phyloP scores from a whole-genome alignment of 495 filamentous ascomycete species.

The Penicillium tannophilum region DNA sequence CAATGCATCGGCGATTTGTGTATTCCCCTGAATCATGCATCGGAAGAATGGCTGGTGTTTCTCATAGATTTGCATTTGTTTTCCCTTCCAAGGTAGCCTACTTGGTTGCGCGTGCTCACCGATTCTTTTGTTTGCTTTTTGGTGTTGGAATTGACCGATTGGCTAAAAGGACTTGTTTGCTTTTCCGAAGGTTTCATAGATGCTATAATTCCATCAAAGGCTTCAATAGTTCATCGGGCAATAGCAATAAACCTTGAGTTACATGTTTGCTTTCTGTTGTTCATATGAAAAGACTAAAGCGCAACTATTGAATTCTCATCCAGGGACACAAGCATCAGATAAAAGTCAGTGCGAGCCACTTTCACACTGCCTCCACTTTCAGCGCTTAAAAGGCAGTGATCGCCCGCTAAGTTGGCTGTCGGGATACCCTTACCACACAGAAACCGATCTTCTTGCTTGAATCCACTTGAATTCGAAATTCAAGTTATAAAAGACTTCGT shows the following conservation, averaged over 20 bases:
- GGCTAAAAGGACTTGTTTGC: neutral
- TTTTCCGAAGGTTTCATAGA: neutral
- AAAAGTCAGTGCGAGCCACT: neutral
- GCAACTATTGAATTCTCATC: neutral
- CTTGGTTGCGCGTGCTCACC: too few species aligned
- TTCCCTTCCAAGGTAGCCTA: too few species aligned
- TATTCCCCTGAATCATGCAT: neutral
- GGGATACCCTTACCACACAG: too few species aligned
- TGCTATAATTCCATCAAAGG: neutral
- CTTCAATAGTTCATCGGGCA: neutral
- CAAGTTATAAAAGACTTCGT: neutral
- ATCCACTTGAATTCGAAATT: neutral
- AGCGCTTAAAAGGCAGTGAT: neutral
- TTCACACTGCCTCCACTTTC: neutral
- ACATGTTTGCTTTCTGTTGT: neutral
- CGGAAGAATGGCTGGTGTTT: neutral
- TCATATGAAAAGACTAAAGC: neutral
- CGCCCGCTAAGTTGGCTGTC: neutral
- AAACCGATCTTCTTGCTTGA: neutral
- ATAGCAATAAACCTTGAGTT: neutral
- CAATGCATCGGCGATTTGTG: constrained; percentile 11
- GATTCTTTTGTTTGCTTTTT: neutral
- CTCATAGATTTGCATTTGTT: neutral
- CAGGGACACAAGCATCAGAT: neutral
- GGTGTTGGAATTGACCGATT: neutral